Conservation (phyloP, 805 yeast genomes). For the Yarrowia yakushimensis region DNA sequence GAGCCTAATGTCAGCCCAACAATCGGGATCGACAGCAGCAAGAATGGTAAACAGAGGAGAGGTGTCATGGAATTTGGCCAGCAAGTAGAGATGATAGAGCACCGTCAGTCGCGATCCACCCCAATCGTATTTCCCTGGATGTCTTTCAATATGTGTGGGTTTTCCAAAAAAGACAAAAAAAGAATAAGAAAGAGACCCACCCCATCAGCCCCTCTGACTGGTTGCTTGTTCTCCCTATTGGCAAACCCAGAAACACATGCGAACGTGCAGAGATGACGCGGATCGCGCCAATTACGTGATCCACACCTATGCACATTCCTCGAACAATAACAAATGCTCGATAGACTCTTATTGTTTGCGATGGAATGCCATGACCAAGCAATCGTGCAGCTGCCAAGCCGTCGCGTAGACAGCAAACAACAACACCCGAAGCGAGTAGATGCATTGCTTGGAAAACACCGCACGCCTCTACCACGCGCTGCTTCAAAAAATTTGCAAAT, state of each 20-base stretch:
- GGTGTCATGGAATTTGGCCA: neutral
- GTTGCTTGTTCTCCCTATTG: neutral
- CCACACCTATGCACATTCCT: neutral
- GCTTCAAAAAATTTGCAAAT: neutral
- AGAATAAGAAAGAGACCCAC: no score
- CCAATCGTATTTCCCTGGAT: no score
- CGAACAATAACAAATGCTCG: slow-evolving; percentile 3
- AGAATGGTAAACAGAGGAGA: neutral
- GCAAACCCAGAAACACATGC: slow-evolving; percentile 1
- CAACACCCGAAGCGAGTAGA: neutral
- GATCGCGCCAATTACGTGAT: slow-evolving; percentile 15
- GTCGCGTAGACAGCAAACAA: neutral
- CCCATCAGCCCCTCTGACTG: neutral
- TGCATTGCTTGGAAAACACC: neutral
- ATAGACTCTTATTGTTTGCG: slow-evolving; percentile 13
- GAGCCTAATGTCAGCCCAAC: neutral
- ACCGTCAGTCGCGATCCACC: no score
- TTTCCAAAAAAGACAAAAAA: no score
- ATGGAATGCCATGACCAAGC: neutral
- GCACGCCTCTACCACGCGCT: neutral
- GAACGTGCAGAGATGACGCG: slow-evolving; percentile 16
- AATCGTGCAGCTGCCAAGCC: neutral
- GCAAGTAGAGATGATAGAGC: no score
- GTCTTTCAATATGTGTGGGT: no score
- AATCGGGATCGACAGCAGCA: slow-evolving; percentile 7